phyloP scores from a whole-genome alignment of 225 moss, liverwort and hornwort genomes.

The Straminergon stramineum region DNA sequence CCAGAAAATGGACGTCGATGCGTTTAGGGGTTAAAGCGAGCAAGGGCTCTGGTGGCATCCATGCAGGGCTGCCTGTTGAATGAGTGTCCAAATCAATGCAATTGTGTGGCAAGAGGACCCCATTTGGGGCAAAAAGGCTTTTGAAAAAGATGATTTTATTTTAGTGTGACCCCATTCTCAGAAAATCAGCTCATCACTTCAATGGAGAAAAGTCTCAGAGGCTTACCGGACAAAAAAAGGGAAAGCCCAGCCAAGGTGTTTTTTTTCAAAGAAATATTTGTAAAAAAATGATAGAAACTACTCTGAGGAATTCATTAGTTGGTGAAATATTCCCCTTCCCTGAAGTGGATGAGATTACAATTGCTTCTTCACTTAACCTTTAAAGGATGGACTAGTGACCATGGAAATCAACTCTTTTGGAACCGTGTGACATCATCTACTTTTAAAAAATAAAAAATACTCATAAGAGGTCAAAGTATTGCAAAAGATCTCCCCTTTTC shows the following conservation, averaged over 20 bases:
- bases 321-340: too few species aligned
- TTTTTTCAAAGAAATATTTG: background rate
- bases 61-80: background rate
- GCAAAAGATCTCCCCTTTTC: too few species aligned
- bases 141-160: background rate
- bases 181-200: background rate
- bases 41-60: background rate
- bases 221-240: background rate
- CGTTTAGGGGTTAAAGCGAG: too few species aligned
- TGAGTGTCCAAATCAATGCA: background rate
- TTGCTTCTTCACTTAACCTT: too few species aligned
- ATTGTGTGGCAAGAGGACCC: background rate
- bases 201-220: background rate
- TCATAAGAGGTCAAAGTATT: too few species aligned
- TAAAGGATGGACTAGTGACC: too few species aligned
- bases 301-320: background rate
- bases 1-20: too few species aligned
- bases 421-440: too few species aligned
- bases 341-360: too few species aligned
- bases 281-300: background rate
- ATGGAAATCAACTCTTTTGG: too few species aligned
- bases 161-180: background rate
- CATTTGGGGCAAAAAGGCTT: background rate
- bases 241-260: too few species aligned
- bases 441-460: too few species aligned